Evolutionary conservation across 2,329 filamentous ascomycete species (phyloP).

Genomic region (Pseudogymnoascus sp.): DNA sequence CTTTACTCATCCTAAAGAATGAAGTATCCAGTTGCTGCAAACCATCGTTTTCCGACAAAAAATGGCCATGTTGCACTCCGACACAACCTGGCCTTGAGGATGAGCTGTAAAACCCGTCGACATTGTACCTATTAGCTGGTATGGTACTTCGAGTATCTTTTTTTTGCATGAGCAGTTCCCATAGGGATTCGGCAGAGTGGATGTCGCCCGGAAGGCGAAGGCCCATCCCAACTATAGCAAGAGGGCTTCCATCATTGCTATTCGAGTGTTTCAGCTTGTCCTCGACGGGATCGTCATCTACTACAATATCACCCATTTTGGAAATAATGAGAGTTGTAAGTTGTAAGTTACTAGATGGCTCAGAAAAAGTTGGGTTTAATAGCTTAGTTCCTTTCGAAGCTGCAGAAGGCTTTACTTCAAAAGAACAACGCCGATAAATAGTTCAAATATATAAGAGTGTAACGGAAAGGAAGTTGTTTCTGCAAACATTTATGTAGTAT

Average conservation of each 20-base stretch:
- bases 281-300: background rate
- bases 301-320: background rate
- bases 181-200: conserved; percentile 28
- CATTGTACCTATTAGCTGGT: conserved; percentile 18
- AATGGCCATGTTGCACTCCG: conserved; percentile 10
- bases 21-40: conserved; percentile 17
- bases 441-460: too few species aligned
- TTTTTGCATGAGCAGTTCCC: conserved; percentile 19
- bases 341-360: too few species aligned
- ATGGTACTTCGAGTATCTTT: conserved; percentile 11
- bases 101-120: conserved; percentile 13
- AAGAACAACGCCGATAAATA: too few species aligned
- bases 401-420: too few species aligned
- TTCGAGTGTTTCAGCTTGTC: background rate
- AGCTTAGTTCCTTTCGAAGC: too few species aligned
- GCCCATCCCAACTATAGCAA: conserved; percentile 30
- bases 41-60: conserved; percentile 11
- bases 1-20: conserved; percentile 14
- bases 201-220: conserved; percentile 29
- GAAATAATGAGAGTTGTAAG: background rate
- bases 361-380: too few species aligned
- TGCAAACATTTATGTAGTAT: too few species aligned
- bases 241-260: conserved; percentile 16
- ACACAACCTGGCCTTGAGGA: background rate
- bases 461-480: too few species aligned